These are phyloP conservation scores for Nasturtium officinale DNA, from an alignment of 345 rosid genomes.

Conservation along the genomic window DNA sequence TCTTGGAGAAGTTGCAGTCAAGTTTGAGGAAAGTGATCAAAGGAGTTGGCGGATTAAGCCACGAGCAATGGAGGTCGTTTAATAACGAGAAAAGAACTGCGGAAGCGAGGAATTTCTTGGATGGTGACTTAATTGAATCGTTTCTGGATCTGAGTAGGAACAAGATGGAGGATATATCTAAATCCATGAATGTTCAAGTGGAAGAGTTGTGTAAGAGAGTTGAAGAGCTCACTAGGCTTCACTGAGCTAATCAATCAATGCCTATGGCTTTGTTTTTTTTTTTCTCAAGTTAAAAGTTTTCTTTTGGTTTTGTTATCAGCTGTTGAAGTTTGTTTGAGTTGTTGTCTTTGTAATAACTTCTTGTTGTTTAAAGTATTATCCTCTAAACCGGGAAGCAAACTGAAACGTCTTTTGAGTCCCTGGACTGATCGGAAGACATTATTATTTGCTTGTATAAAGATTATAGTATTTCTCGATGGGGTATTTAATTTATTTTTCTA, in stretches of 20 bases:
- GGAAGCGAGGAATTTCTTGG: conserved; percentile 86
- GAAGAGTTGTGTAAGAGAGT: conserved; percentile 92
- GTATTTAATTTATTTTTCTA: not conserved
- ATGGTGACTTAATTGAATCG: conserved; percentile 88
- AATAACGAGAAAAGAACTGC: conserved; percentile 86
- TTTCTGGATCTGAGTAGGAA: conserved; percentile 83
- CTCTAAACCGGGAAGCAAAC: conserved; percentile 10
- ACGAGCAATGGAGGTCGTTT: conserved; percentile 97
- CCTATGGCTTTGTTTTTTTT: conserved; percentile 12
- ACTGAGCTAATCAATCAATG: conserved; percentile 46
- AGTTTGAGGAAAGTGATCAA: conserved; percentile 86
- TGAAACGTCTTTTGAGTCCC: not conserved
- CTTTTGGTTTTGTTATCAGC: conserved; percentile 23
- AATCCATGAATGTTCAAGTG: conserved; percentile 64
- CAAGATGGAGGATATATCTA: conserved; percentile 87
- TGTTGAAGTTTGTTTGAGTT: conserved; percentile 20
- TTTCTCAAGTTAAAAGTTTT: conserved; percentile 6
- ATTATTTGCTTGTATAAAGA: not conserved
- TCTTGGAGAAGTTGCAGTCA: conserved; percentile 83
- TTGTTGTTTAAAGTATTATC: not conserved
- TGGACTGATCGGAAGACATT: not conserved
- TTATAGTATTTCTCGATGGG: not conserved
- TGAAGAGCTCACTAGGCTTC: conserved; percentile 91
- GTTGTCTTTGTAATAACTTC: conserved; percentile 21
- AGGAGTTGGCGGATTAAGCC: conserved; percentile 96